Percentiles rank a stretch among this genome's conserved stretches.
Conservation (phyloP, 2,329 filamentous ascomycete genomes). For the Blastomyces gilchristii region DNA sequence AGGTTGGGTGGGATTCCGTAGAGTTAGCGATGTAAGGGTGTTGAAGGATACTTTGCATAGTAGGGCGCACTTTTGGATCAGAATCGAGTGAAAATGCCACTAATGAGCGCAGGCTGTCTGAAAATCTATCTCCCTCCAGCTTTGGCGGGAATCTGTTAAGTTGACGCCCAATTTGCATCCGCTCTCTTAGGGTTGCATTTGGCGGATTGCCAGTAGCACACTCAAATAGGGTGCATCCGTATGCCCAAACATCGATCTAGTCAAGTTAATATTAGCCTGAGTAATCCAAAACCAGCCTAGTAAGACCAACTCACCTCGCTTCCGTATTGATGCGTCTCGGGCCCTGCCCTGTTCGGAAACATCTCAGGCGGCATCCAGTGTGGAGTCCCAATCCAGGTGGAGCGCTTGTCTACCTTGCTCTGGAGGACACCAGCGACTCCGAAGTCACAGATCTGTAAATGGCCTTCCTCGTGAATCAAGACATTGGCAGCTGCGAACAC, state of each 20-base stretch:
- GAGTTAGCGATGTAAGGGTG: conserved; percentile 37
- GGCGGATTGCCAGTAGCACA: conserved; percentile 41
- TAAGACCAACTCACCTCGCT: conserved; percentile 31
- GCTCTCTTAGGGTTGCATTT: conserved; percentile 38
- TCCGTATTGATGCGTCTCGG: conserved; percentile 35
- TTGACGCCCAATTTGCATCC: conserved; percentile 39
- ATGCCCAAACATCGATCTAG: conserved; percentile 43
- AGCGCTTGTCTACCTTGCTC: conserved; percentile 49
- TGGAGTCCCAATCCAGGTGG: conserved; percentile 55
- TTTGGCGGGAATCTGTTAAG: conserved; percentile 35
- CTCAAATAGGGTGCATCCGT: conserved; percentile 41
- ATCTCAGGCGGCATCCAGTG: conserved; percentile 59
- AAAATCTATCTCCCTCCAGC: conserved; percentile 35
- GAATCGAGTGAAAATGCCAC: conserved; percentile 37
- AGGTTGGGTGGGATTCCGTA: conserved; percentile 36
- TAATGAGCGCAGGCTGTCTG: conserved; percentile 36
- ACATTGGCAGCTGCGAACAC: conserved; percentile 46
- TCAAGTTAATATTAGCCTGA: conserved; percentile 6
- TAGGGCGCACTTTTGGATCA: conserved; percentile 36
- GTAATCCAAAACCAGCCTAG: not conserved
- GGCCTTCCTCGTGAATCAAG: conserved; percentile 53
- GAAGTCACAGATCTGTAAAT: conserved; percentile 55
- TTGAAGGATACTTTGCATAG: conserved; percentile 38
- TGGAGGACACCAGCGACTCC: conserved; percentile 55
- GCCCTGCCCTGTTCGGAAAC: conserved; percentile 29